Percentiles rank a stretch among this genome's conserved stretches.
phyloP scores from a whole-genome alignment of 2,329 filamentous ascomycete genomes.

The Botrytis fabae region DNA sequence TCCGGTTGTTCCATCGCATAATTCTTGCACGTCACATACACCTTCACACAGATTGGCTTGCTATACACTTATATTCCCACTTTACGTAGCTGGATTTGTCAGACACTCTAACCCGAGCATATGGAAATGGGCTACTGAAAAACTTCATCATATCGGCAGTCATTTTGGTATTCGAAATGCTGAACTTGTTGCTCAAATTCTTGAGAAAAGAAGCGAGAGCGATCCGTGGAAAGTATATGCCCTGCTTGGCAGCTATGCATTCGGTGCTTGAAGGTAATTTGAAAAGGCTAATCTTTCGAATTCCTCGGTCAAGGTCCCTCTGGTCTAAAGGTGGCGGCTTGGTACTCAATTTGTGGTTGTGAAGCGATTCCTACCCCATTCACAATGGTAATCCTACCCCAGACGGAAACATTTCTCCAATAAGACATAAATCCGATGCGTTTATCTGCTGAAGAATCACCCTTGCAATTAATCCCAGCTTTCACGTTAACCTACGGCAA shows the following conservation, averaged over 20 bases:
- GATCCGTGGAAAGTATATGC: slow-evolving; percentile 25
- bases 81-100: slow-evolving; percentile 24
- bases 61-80: slow-evolving; percentile 27
- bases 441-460: not conserved
- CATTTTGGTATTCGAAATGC: slow-evolving; percentile 30
- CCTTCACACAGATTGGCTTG: slow-evolving; percentile 12
- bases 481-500: not conserved
- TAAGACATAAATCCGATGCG: not conserved
- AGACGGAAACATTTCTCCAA: not conserved
- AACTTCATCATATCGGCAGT: slow-evolving; percentile 23
- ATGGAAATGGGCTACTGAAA: slow-evolving; percentile 24
- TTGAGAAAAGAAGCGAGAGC: slow-evolving; percentile 15
- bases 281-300: not conserved
- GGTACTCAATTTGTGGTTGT: not conserved
- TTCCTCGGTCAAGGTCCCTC: not conserved
- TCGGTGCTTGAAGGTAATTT: slow-evolving; percentile 18
- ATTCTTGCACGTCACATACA: not conserved
- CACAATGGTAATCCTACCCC: not conserved
- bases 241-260: slow-evolving; percentile 29
- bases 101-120: not conserved
- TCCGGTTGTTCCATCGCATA: not conserved
- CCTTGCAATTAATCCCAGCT: not conserved
- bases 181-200: slow-evolving; percentile 25
- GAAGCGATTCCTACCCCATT: not conserved
- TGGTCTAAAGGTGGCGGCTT: not conserved